phyloP scores from a whole-genome alignment of 192 early-diverging fungal genomes.

The Backusella australiensis region DNA sequence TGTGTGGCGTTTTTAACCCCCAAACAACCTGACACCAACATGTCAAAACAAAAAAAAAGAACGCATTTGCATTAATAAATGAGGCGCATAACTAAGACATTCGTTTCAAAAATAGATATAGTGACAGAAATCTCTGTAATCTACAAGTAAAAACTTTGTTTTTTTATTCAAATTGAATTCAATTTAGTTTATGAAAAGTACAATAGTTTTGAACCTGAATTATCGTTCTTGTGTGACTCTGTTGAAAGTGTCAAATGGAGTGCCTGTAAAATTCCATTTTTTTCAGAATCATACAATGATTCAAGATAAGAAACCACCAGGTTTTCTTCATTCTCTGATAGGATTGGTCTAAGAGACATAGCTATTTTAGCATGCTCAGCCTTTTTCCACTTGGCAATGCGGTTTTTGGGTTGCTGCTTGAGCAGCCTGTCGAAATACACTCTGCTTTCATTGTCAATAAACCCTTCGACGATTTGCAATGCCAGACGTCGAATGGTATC shows the following conservation, averaged over 20 bases:
- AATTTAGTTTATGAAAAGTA: not conserved
- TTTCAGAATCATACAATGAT: not conserved
- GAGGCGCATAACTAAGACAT: not conserved
- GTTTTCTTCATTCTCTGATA: not conserved
- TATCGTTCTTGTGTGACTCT: not conserved
- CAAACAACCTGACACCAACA: not conserved
- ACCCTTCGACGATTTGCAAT: constrained; percentile 13
- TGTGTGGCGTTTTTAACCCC: not conserved
- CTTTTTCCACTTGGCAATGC: constrained; percentile 8
- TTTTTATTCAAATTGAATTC: not conserved
- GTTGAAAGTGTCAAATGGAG: not conserved
- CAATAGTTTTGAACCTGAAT: not conserved
- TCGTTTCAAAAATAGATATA: not conserved
- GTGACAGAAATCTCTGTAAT: not conserved
- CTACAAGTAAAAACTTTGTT: not conserved
- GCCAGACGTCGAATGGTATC: not conserved
- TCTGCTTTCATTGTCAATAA: not conserved
- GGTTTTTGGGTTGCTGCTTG: not conserved
- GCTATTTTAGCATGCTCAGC: not conserved
- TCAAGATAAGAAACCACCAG: not conserved
- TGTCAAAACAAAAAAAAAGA: not conserved
- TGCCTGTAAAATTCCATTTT: constrained; percentile 12
- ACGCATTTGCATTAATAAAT: not conserved
- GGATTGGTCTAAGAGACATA: not conserved
- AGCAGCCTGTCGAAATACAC: not conserved